phyloP scores from a whole-genome alignment of 148 eudicot genomes.

The Silene latifolia region DNA sequence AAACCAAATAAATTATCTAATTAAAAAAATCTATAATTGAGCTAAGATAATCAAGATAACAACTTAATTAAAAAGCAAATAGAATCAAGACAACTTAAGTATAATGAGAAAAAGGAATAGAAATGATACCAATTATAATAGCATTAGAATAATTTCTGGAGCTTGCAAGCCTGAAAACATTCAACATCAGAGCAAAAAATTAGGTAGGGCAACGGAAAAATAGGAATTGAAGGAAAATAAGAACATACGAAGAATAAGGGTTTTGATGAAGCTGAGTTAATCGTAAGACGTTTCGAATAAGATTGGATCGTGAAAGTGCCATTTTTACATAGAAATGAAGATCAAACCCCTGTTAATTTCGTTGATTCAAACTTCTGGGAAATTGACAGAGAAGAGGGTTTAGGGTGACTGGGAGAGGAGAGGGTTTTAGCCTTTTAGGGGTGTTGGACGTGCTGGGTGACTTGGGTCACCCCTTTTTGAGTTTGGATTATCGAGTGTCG shows the following conservation, averaged over 20 bases:
- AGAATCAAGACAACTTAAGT: too few relatives aligned
- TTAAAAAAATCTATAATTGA: not conserved
- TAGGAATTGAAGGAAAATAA: too few relatives aligned
- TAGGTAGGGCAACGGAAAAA: not conserved
- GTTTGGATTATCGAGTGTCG: too few relatives aligned
- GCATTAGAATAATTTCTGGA: slow-evolving; percentile 39
- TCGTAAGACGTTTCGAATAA: slow-evolving; percentile 10
- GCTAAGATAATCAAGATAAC: too few relatives aligned
- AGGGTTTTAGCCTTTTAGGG: too few relatives aligned
- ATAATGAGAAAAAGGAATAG: not conserved
- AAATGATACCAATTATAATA: slow-evolving; percentile 25
- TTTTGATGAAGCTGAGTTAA: slow-evolving; percentile 13
- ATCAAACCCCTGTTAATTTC: not conserved
- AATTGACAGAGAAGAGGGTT: slow-evolving; percentile 1
- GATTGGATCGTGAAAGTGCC: slow-evolving; percentile 28
- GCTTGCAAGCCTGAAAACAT: slow-evolving; percentile 41
- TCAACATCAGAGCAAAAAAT: not conserved
- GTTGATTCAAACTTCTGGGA: not conserved
- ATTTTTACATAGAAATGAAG: slow-evolving; percentile 6
- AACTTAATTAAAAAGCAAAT: not conserved
- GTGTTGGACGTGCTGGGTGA: too few relatives aligned
- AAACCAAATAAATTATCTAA: not conserved
- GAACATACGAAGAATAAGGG: slow-evolving; percentile 20
- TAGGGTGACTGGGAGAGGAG: not conserved
- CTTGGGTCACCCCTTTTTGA: too few relatives aligned